Percentiles rank a stretch among this genome's conserved stretches.
Conservation (phyloP, 2,329 filamentous ascomycete species). For the Fusarium circinatum region DNA sequence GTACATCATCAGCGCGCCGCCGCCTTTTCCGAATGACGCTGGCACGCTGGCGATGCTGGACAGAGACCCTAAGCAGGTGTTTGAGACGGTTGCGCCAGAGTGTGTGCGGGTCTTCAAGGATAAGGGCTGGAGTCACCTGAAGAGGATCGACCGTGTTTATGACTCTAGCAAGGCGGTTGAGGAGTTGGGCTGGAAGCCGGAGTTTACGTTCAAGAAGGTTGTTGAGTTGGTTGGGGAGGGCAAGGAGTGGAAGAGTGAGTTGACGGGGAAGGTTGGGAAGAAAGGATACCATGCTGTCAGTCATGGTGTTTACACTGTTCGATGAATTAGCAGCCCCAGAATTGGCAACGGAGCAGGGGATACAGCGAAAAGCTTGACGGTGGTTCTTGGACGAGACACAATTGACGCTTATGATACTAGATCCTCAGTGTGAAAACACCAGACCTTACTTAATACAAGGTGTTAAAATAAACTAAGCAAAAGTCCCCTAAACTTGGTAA, state of each 20-base stretch:
- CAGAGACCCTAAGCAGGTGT: conserved; percentile 45
- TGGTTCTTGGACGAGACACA: background rate
- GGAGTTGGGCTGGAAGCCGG: conserved; percentile 56
- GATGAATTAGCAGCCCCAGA: conserved; percentile 22
- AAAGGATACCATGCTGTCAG: conserved; percentile 57
- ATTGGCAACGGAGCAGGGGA: too few species aligned
- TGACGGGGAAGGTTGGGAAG: conserved; percentile 53
- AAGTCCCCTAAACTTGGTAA: background rate
- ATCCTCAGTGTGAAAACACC: background rate
- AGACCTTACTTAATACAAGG: background rate
- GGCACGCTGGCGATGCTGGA: conserved; percentile 50
- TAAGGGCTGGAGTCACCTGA: conserved; percentile 51
- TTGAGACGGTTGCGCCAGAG: conserved; percentile 42
- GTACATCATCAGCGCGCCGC: conserved; percentile 58
- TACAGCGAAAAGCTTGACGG: background rate
- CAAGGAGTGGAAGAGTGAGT: conserved; percentile 52
- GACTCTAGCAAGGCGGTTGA: conserved; percentile 54
- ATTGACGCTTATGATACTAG: background rate
- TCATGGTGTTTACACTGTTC: conserved; percentile 56
- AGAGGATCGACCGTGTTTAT: conserved; percentile 57
- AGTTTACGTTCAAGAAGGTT: conserved; percentile 53
- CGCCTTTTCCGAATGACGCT: conserved; percentile 50
- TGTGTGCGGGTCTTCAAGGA: conserved; percentile 46
- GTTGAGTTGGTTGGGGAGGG: conserved; percentile 50
- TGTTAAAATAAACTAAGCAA: background rate